Evolutionary conservation across 73 alveolate species (phyloP).

Genomic region (Blepharisma japonicum): DNA sequence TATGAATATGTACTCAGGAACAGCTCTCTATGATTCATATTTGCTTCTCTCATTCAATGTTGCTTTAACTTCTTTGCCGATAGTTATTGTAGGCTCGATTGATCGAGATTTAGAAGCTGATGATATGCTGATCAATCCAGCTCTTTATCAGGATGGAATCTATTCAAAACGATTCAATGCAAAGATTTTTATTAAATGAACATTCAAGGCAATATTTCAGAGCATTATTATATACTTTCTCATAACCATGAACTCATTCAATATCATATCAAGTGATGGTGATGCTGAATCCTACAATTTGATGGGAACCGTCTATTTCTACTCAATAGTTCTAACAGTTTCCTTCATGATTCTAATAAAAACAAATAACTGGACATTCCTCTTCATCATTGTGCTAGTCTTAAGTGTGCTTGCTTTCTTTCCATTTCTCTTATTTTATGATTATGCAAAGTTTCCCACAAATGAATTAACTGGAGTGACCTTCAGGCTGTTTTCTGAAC

Average conservation of each 20-base stretch:
- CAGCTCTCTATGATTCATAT: slow-evolving; percentile 85
- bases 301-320: background rate
- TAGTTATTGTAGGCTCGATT: slow-evolving; percentile 77
- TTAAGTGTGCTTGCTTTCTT: background rate
- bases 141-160: slow-evolving; percentile 23
- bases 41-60: slow-evolving; percentile 79
- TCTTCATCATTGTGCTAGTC: background rate
- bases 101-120: slow-evolving; percentile 39
- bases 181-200: slow-evolving; percentile 6
- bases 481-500: background rate
- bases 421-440: background rate
- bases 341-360: background rate
- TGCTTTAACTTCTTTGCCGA: slow-evolving; percentile 83
- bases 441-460: background rate
- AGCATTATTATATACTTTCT: slow-evolving; percentile 5
- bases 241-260: background rate
- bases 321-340: background rate
- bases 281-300: background rate
- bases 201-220: slow-evolving; percentile 22
- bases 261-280: background rate
- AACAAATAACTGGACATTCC: background rate
- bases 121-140: background rate
- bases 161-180: slow-evolving; percentile 32
- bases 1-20: slow-evolving; percentile 86
- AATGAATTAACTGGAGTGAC: background rate